Evolutionary conservation across 2,329 filamentous ascomycete species (phyloP).

Genomic region (Aquanectria penicillioides): DNA sequence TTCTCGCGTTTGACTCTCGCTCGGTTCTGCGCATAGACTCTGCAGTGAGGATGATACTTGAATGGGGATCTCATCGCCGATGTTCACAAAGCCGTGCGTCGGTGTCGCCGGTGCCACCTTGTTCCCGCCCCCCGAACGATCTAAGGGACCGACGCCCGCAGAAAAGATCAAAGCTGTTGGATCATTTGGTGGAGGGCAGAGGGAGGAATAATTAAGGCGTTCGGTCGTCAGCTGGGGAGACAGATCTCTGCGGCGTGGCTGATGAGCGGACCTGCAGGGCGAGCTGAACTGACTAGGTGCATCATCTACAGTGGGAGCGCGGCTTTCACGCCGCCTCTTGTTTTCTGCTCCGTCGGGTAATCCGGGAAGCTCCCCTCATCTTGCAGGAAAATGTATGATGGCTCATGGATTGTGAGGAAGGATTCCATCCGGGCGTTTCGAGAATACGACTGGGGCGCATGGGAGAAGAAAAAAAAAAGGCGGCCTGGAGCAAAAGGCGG

Average conservation of each 20-base stretch:
- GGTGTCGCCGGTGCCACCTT: not conserved
- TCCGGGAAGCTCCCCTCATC: not conserved
- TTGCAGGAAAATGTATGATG: not conserved
- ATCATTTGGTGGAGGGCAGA: not conserved
- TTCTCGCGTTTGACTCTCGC: not conserved
- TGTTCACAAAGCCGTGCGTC: not conserved
- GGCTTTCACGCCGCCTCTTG: no score
- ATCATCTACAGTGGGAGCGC: constrained; percentile 1
- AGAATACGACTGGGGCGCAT: not conserved
- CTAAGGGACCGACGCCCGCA: no score
- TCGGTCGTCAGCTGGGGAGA: no score
- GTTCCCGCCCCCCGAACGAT: not conserved
- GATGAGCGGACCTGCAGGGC: not conserved
- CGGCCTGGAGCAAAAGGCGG: not conserved
- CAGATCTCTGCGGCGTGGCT: not conserved
- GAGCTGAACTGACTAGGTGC: not conserved
- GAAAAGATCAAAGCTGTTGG: not conserved
- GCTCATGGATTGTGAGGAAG: not conserved
- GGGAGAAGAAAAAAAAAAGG: not conserved
- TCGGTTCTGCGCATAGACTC: not conserved
- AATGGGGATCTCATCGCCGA: not conserved
- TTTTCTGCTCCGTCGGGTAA: constrained; percentile 1
- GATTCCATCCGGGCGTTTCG: not conserved
- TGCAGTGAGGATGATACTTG: not conserved
- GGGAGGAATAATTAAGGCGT: not conserved